Conservation (phyloP, 768 basidiomycete species). For the Termitomyces bulborhizus region DNA sequence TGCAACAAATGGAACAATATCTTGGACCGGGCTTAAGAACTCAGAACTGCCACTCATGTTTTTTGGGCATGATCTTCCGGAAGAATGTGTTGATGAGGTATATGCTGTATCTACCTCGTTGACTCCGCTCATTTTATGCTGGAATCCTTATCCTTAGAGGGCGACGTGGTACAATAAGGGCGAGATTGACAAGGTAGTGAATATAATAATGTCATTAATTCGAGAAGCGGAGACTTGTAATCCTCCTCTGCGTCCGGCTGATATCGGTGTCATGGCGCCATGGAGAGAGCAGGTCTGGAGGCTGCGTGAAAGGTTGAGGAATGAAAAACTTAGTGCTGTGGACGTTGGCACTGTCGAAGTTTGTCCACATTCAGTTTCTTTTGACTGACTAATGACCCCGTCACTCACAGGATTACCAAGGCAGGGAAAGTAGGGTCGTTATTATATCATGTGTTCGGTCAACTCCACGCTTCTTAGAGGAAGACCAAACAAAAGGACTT, state of each 20-base stretch:
- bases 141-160: slow-evolving; percentile 20
- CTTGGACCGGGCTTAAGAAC: slow-evolving; percentile 35
- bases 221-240: slow-evolving; percentile 26
- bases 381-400: not conserved
- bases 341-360: slow-evolving; percentile 51
- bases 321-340: slow-evolving; percentile 32
- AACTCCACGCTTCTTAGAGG: slow-evolving; percentile 38
- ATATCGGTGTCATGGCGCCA: slow-evolving; percentile 47
- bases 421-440: slow-evolving; percentile 43
- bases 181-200: slow-evolving; percentile 35
- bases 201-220: slow-evolving; percentile 33
- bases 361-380: not conserved
- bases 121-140: not conserved
- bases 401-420: slow-evolving; percentile 38
- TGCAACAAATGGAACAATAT: slow-evolving; percentile 34
- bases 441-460: slow-evolving; percentile 47
- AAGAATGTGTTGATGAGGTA: slow-evolving; percentile 43
- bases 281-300: slow-evolving; percentile 51
- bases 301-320: slow-evolving; percentile 37
- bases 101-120: not conserved
- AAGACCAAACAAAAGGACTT: slow-evolving; percentile 38
- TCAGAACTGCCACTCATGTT: slow-evolving; percentile 37
- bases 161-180: slow-evolving; percentile 46
- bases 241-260: slow-evolving; percentile 32
- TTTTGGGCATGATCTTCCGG: slow-evolving; percentile 32